Evolutionary conservation across 805 yeast genomes (phyloP), one percentile per base, ranked within the genome.

Genomic region (Metschnikowia continentalis): DNA sequence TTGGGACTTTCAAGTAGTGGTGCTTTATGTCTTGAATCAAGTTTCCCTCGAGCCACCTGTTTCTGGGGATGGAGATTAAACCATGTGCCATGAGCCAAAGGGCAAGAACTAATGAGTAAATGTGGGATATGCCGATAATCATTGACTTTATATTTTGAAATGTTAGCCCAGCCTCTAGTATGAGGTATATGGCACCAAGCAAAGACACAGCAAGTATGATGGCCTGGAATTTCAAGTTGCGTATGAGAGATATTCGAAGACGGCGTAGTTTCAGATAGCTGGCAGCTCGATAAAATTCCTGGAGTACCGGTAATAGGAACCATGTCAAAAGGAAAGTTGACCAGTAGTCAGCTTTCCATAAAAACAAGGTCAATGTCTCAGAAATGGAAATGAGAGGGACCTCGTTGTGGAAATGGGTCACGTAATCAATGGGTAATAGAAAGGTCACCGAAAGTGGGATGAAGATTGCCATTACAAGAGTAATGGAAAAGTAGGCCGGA

Each of bases 51-150:
- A 56, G 62, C 77, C 63, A 78, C 65, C 53, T 69, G 50, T 52
- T 64, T 51, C 87, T 74, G 0, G 96, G 95, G 2, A 88, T 72
- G 41, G 78, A 76, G 15, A 87, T 78, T 45, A 87, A 67, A 0
- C 96, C 96, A 64, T 88, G 91, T 2, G 92, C 88, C 87, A 89
- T 82, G 51, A 89, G 69, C 92, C 94, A 88, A 20, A 87, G 75
- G 2, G 92, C 90, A 33, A 89, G 61, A 1, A 84, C 73, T 61
- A 89, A 73, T 0, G 95, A 80, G 64, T 88, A 89, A 19, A 86
- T 82, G 63, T 89, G 94, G 1, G 94, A 81, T 10, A 86, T 60
- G 0, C 94, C 91, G 54, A 89, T 85, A 17, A 86, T 75, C 67
- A 89, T 76, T 32, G 83, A 76, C 63, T 83, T 85, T 57, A 89